A percentile compares a stretch with the other conserved stretches of the same genome.
Evolutionary conservation across 2,329 filamentous ascomycete genomes (phyloP).

Genomic region (Gremmenia infestans): DNA sequence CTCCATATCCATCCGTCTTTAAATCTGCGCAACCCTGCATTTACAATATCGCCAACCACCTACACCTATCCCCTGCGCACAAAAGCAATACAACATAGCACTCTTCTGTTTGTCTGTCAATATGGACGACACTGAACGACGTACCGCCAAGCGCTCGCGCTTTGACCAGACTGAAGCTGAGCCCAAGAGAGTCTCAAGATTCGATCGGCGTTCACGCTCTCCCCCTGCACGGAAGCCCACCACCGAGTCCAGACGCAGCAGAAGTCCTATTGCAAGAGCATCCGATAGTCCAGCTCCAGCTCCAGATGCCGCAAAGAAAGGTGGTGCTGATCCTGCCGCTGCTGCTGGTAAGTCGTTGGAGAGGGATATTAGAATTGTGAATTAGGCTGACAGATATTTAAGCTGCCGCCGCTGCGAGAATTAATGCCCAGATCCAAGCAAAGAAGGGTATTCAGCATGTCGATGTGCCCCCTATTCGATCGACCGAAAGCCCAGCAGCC

Average conservation of each 20-base stretch:
- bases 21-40: too few species aligned
- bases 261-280: conserved; percentile 63
- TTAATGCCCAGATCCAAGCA: conserved; percentile 77
- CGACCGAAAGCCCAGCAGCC: conserved; percentile 30
- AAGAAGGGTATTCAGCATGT: conserved; percentile 89
- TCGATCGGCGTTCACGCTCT: conserved; percentile 88
- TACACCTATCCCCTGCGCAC: too few species aligned
- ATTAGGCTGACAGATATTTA: conserved; percentile 25
- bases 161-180: conserved; percentile 91
- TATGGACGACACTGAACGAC: conserved; percentile 76
- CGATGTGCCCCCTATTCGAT: conserved; percentile 75
- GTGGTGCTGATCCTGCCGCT: conserved; percentile 62
- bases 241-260: conserved; percentile 67
- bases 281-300: conserved; percentile 31
- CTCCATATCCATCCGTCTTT: too few species aligned
- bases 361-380: neutral
- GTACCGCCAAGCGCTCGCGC: conserved; percentile 75
- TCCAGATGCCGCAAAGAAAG: conserved; percentile 35
- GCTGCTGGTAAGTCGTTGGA: conserved; percentile 60
- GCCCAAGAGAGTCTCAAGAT: conserved; percentile 70
- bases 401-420: conserved; percentile 85
- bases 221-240: conserved; percentile 52
- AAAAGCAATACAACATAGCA: too few species aligned
- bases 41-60: too few species aligned
- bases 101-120: conserved; percentile 2